These are phyloP conservation scores for Pythium diclinum DNA, from an alignment of 352 stramenopile species.

Conservation along the genomic window DNA sequence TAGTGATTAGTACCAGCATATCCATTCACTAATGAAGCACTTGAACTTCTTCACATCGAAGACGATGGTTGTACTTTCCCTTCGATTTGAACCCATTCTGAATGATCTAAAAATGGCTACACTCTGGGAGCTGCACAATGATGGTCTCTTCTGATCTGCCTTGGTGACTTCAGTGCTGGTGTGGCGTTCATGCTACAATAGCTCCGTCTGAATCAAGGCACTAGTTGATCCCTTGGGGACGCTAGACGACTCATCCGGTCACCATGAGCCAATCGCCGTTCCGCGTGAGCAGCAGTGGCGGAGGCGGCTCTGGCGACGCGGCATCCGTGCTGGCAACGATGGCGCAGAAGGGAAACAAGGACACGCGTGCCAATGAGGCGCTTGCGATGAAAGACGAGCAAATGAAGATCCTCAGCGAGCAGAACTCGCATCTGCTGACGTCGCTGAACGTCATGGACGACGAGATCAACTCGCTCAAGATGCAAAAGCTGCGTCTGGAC, in stretches of 20 bases:
- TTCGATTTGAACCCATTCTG: neutral
- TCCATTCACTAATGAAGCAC: too few species aligned
- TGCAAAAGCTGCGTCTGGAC: slow-evolving; percentile 67
- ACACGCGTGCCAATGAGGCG: slow-evolving; percentile 88
- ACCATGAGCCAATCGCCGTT: slow-evolving; percentile 31
- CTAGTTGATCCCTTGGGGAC: neutral
- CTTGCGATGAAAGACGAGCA: slow-evolving; percentile 96
- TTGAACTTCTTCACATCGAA: neutral
- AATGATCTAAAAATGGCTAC: slow-evolving; percentile 1
- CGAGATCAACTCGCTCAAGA: slow-evolving; percentile 61
- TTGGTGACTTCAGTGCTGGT: too few species aligned
- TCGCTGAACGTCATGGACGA: slow-evolving; percentile 88
- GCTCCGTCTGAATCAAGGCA: neutral
- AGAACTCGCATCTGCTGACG: slow-evolving; percentile 87
- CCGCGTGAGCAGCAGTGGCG: slow-evolving; percentile 13
- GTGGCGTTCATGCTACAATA: neutral
- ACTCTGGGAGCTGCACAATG: neutral
- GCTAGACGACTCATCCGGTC: neutral
- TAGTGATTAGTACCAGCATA: neutral
- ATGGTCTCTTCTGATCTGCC: neutral
- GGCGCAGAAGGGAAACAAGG: slow-evolving; percentile 73
- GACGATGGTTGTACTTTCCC: neutral
- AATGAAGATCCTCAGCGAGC: slow-evolving; percentile 92
- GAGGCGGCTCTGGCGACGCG: slow-evolving; percentile 26
- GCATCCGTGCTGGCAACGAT: slow-evolving; percentile 39